Conservation (phyloP, 2,329 filamentous ascomycete genomes). For the Dissoconium aciculare region DNA sequence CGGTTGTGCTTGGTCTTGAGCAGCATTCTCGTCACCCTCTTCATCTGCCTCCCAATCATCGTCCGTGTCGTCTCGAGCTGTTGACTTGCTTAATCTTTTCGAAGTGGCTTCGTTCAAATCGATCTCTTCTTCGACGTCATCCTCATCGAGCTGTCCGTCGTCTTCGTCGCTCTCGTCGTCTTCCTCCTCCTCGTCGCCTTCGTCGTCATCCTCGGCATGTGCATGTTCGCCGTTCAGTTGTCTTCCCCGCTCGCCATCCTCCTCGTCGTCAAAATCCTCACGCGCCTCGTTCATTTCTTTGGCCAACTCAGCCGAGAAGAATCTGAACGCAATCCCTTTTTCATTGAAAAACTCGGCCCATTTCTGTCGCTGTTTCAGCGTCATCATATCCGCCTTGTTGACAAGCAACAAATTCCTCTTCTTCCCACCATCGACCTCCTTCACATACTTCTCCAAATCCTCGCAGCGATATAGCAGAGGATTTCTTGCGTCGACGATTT, state of each 20-base stretch:
- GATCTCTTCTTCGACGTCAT: conserved; percentile 31
- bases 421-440: conserved; percentile 58
- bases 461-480: conserved; percentile 87
- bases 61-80: conserved; percentile 27
- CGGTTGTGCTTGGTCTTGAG: conserved; percentile 17
- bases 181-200: conserved; percentile 23
- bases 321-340: conserved; percentile 74
- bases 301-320: conserved; percentile 87
- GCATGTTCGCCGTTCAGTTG: no score
- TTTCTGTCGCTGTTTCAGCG: conserved; percentile 57
- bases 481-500: conserved; percentile 95
- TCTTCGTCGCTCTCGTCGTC: conserved; percentile 22
- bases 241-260: conserved; percentile 42
- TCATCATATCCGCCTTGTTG: conserved; percentile 99
- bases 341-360: conserved; percentile 82
- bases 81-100: conserved; percentile 15
- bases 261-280: conserved; percentile 36
- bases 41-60: conserved; percentile 28
- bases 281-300: conserved; percentile 74
- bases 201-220: conserved; percentile 38
- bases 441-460: conserved; percentile 86
- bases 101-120: conserved; percentile 26
- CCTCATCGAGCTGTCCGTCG: conserved; percentile 15
- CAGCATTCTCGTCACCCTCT: conserved; percentile 26
- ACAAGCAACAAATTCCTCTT: conserved; percentile 84